These are phyloP conservation scores for Leavenworthia alabamica DNA, from an alignment of 345 rosid genomes.

Conservation along the genomic window DNA sequence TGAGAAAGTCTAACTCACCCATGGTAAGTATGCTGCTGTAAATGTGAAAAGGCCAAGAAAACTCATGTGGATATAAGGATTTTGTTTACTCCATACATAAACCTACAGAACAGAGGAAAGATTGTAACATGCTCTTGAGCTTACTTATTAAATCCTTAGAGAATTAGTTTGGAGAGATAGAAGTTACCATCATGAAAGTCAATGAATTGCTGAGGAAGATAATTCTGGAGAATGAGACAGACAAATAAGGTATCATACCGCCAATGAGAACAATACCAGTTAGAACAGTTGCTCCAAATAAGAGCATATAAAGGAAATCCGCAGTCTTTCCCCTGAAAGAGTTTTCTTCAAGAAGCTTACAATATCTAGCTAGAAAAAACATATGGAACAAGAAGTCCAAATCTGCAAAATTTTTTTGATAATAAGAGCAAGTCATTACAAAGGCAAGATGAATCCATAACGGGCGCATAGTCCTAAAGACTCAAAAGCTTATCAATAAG, in stretches of 20 bases:
- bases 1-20: constrained; percentile 54
- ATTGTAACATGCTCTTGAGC: neutral
- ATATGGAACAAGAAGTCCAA: constrained; percentile 92
- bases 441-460: neutral
- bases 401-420: constrained; percentile 47
- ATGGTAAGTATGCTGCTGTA: constrained; percentile 90
- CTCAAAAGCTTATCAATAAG: neutral
- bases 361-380: constrained; percentile 93
- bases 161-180: neutral
- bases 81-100: constrained; percentile 98
- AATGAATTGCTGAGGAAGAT: constrained; percentile 96
- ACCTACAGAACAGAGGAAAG: constrained; percentile 41
- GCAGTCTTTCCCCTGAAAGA: constrained; percentile 98
- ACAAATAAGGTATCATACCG: constrained; percentile 85
- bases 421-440: neutral
- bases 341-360: constrained; percentile 97
- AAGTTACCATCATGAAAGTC: constrained; percentile 93
- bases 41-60: constrained; percentile 93
- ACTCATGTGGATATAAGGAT: constrained; percentile 97
- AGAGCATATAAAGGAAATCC: constrained; percentile 91
- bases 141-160: neutral
- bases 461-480: neutral
- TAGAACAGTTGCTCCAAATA: constrained; percentile 75
- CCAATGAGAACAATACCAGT: constrained; percentile 80
- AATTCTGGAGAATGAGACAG: constrained; percentile 82